Evolutionary conservation across 1,284 basidiomycete genomes (phyloP), one percentile per base, ranked within the genome.

Genomic region (Ustilago hordei): DNA sequence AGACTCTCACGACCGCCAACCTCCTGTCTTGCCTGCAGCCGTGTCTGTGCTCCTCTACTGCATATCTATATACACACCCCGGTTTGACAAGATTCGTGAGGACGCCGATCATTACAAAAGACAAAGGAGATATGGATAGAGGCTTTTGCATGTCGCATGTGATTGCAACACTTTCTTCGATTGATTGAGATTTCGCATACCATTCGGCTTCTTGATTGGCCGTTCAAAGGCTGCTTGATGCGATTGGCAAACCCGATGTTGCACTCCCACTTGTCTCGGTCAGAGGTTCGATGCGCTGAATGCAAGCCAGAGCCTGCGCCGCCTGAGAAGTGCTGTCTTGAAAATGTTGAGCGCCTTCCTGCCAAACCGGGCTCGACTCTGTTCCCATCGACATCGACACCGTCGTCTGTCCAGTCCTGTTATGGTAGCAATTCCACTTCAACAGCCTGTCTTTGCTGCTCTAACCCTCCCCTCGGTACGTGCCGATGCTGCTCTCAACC

Each of bases 251-350:
- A 2, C 13, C 13, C 41, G 4, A 50, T 17, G 9, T 38, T 2
- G 11, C 34, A 4, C 43, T 34, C 12, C 8, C 17, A 9, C 19
- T 54, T 3, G 35, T 28, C 15, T 66, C 64, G 7, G 32, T 53
- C 34, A 72, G 34, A n/a, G 60, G 54, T 23, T 48, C 55, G 36
- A 64, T 38, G 13, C 54, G 39, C 19, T 64, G 53, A 32, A 68
- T 64, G 23, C 61, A 73, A 1, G 60, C 58, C 36, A 67, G 43
- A 2, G 70, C 65, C n/a, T 57, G 52, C 0, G 56, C 55, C 11
- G 58, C 70, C 9, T 45, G 43, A 15, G 43, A 45, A 8, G 43
- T 8, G 11, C 43, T 23, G 7, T 19, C 11, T 15, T 45, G n/a
- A 7, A 19, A 19, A 5, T 45, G 43, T 7, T 45, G 4, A 6